Base-by-base conservation (phyloP, 148 eudicot species). In the Gaultheria prostrata region DNA sequence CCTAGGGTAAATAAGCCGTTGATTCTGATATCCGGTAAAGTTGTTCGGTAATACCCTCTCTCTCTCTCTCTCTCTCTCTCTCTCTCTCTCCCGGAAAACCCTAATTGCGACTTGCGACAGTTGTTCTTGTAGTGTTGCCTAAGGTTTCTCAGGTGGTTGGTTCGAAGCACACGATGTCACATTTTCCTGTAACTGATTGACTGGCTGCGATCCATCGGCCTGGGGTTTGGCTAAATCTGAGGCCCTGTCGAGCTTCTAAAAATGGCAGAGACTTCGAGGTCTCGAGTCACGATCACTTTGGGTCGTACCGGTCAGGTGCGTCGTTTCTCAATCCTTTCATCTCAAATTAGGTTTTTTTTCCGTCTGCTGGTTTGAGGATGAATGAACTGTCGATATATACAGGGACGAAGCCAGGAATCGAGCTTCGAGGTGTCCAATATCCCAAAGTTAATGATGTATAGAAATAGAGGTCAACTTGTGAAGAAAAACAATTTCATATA, bases 281-380 rank as follows among this genome's bases (percentile, higher is more conserved):
- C 61, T 77, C 80, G 39, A 14, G 65, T 78, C 46, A 78, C 65
- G 3, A 89, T 92, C 78, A 93, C 97, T 79, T 84, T 95, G 54
- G 95, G 94, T 12, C 90, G 88, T 33, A 81, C 79, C 80, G 93
- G 95, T 87, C 97, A 91, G 97, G 98, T 91, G 85, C n/a, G 32
- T 75, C 9, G 71, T n/a, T 26, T n/a, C 67, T 9, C 6, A 28
- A 4, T 67, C 72, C 8, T 33, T 9, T 12, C 63, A 26, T 80
- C 33, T 57, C 50, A 43, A 24, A 4, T 80, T 35, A 11, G 33
- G 20, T 39, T 39, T 39, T n/a, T 51, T 77, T 30, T 76, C 0
- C 6, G 21, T 28, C 53, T 59, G 5, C 26, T 76, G 13, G 5
- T 54, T 43, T 45, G 76, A 8, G 63, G 8, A 8, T 51, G n/a